Conservation (phyloP, 768 basidiomycete genomes). For the Hygrocybe coccinea region DNA sequence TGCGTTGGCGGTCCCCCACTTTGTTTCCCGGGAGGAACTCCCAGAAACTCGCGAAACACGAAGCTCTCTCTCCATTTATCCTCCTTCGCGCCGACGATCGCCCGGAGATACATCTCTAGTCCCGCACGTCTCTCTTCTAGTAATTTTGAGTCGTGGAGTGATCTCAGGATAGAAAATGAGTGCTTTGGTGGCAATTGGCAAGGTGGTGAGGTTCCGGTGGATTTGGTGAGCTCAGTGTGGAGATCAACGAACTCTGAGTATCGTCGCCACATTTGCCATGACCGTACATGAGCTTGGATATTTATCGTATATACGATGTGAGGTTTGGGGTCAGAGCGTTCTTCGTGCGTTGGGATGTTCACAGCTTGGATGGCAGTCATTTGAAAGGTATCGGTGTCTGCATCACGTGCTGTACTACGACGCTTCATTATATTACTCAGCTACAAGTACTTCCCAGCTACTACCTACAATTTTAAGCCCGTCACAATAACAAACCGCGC, state of each 20-base stretch:
- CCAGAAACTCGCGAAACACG: slow-evolving; percentile 83
- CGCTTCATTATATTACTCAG: no score
- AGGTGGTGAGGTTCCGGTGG: slow-evolving; percentile 79
- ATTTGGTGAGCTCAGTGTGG: slow-evolving; percentile 72
- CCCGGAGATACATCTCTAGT: slow-evolving; percentile 80
- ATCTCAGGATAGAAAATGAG: slow-evolving; percentile 60
- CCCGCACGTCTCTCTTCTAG: slow-evolving; percentile 73
- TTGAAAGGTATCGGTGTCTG: slow-evolving; percentile 16
- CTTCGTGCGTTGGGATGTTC: slow-evolving; percentile 63
- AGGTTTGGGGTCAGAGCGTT: slow-evolving; percentile 63
- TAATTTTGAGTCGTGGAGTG: slow-evolving; percentile 52
- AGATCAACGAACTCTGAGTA: slow-evolving; percentile 94
- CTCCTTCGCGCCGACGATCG: slow-evolving; percentile 78
- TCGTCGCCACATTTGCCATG: slow-evolving; percentile 91
- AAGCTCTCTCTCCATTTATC: slow-evolving; percentile 75
- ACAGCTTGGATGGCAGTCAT: slow-evolving; percentile 79
- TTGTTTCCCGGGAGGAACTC: slow-evolving; percentile 65
- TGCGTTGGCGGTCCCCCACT: slow-evolving; percentile 36
- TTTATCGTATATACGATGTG: slow-evolving; percentile 80
- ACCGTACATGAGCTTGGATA: slow-evolving; percentile 81
- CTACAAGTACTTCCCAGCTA: no score
- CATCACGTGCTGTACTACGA: no score
- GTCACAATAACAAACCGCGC: slow-evolving; percentile 49
- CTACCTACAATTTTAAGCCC: slow-evolving; percentile 20
- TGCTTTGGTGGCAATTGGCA: slow-evolving; percentile 82